These are phyloP conservation scores for Leccinum rimulosum DNA, from an alignment of 768 basidiomycete genomes.

Conservation along the genomic window DNA sequence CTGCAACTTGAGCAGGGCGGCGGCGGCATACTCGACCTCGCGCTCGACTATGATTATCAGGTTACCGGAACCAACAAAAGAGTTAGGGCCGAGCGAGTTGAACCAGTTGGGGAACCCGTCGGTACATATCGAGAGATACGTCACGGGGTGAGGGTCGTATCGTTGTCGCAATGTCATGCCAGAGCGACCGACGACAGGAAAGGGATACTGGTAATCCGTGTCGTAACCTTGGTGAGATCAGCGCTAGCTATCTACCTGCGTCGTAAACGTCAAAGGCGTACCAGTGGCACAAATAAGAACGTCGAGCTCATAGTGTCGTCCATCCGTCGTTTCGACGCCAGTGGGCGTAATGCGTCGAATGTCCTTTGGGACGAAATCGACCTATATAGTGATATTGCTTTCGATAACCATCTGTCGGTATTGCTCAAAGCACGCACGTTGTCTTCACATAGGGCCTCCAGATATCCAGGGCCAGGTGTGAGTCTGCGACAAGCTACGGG, in stretches of 20 bases:
- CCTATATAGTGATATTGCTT: background rate
- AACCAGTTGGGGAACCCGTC: constrained; percentile 72
- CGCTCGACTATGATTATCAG: constrained; percentile 53
- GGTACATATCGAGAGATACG: constrained; percentile 57
- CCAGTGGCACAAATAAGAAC: constrained; percentile 65
- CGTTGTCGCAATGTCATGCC: constrained; percentile 51
- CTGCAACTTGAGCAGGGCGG: constrained; percentile 48
- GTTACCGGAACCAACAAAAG: constrained; percentile 52
- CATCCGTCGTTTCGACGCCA: constrained; percentile 60
- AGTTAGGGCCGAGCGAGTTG: constrained; percentile 56
- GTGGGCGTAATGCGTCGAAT: constrained; percentile 50
- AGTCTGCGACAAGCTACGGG: constrained; percentile 58
- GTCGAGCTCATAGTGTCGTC: constrained; percentile 52
- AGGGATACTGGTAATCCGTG: constrained; percentile 44
- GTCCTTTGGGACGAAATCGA: constrained; percentile 48
- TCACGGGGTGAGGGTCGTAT: constrained; percentile 51
- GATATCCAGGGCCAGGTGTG: constrained; percentile 67
- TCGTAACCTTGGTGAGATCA: constrained; percentile 37
- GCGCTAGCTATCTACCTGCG: background rate
- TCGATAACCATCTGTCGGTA: background rate
- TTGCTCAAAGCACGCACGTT: constrained; percentile 37
- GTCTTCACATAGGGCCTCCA: constrained; percentile 61
- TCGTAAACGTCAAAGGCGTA: background rate
- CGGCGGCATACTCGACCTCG: constrained; percentile 52
- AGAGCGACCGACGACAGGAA: constrained; percentile 52